Base-by-base conservation (phyloP, 2,329 filamentous ascomycete genomes). In the Cercospora sojina region DNA sequence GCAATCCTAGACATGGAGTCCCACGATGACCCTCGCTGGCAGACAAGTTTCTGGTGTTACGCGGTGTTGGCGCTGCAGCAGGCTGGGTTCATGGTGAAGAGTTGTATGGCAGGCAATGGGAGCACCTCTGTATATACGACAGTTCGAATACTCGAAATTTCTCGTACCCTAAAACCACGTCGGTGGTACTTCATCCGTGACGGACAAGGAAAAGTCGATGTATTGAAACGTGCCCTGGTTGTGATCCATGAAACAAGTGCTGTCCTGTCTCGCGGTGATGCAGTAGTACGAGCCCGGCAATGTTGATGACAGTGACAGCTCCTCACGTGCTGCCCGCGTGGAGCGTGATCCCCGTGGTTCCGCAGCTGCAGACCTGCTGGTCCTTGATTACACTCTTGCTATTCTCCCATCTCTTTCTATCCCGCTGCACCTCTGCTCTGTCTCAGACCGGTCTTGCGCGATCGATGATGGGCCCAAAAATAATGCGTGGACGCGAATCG, bases 111-210 rank as follows among this genome's bases (percentile, higher is more conserved):
- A 61, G 59, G 59, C 59, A 61, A 61, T 61, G 59, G 59, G 59
- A 51, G 59, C 59, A 63, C 51, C 49, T 63, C 61, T 63, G 61
- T 57, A 57, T 51, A 63, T 63, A 57, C 49, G 13, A 56, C 25
- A 20, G 35, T 31, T 57, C 29, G 23, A 49, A 20, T 31, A 59
- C 9, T 7, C 8, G 31, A 23, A 13, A 27, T 5, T 58, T 16
- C 23, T 59, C 35, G 10, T 41, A 23, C 35, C 32, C 10, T 59
- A n/a, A n/a, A 12, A 23, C 43, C 43, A 23, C 3, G 23, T 23
- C 20, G 43, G 25, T 49, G 43, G 43, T 49, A 20, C 18, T 49
- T 25, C 43, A 23, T 49, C 43, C 43, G 20, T 49, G 43, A 23
- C 43, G 18, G 25, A 23, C 18, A 20, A 12, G 43, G 43, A 23